Conservation (phyloP, 2,329 filamentous ascomycete genomes). For the Paraphoma chrysanthemicola region DNA sequence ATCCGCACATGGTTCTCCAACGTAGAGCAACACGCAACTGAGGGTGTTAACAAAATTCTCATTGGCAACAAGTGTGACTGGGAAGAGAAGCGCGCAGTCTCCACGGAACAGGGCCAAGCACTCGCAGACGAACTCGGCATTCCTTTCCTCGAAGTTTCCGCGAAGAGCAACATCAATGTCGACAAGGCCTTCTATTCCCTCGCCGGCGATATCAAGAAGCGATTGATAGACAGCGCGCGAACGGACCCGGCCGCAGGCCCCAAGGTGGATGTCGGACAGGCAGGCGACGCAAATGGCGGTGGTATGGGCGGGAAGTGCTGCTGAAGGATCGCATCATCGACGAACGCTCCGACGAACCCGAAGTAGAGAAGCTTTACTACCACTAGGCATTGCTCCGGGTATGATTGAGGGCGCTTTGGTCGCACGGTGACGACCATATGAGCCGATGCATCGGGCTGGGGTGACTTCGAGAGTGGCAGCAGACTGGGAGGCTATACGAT, state of each 20-base stretch:
- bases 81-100: conserved; percentile 97
- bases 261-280: conserved; percentile 45
- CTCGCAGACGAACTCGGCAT: conserved; percentile 96
- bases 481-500: not conserved
- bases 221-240: conserved; percentile 90
- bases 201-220: conserved; percentile 97
- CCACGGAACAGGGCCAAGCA: conserved; percentile 89
- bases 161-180: conserved; percentile 99
- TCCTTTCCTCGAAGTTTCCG: conserved; percentile 97
- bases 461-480: not conserved
- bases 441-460: not conserved
- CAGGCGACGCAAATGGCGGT: conserved; percentile 26
- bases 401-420: not conserved
- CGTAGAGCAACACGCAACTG: conserved; percentile 96
- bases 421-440: not conserved
- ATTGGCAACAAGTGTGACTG: conserved; percentile 99
- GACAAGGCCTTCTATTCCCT: conserved; percentile 98
- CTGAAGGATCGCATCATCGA: not conserved
- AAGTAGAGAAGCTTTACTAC: no score
- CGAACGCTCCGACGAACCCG: no score
- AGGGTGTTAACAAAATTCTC: conserved; percentile 99
- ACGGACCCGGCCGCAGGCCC: conserved; percentile 59
- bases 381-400: no score
- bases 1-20: conserved; percentile 99
- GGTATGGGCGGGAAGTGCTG: conserved; percentile 50